These are phyloP conservation scores for Penicillium parvum DNA, from an alignment of 495 filamentous ascomycete genomes.

Conservation along the genomic window DNA sequence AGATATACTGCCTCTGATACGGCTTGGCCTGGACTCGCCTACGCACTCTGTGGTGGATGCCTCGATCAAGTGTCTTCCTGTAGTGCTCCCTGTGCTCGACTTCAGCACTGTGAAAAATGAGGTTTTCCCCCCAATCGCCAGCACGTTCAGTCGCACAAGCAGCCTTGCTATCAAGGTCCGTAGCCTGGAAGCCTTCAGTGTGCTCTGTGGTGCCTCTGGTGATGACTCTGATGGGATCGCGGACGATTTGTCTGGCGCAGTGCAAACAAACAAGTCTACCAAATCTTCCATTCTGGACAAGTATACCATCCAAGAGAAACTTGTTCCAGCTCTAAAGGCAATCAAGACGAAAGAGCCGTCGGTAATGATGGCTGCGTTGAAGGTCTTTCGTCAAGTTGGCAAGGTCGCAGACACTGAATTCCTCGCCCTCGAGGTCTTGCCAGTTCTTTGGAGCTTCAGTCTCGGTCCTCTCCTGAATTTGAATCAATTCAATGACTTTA, in stretches of 20 bases:
- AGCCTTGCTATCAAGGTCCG: conserved; percentile 91
- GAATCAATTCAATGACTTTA: conserved; percentile 81
- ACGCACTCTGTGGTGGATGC: conserved; percentile 87
- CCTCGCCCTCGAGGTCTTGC: conserved; percentile 84
- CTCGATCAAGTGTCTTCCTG: conserved; percentile 66
- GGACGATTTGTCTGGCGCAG: conserved; percentile 69
- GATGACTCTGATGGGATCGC: conserved; percentile 36
- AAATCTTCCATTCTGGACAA: conserved; percentile 84
- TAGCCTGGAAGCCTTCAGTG: conserved; percentile 81
- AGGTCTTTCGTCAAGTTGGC: conserved; percentile 78
- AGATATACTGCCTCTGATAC: conserved; percentile 84
- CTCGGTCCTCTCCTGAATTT: conserved; percentile 85
- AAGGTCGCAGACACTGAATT: conserved; percentile 84
- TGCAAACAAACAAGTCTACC: conserved; percentile 45
- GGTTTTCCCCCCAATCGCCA: conserved; percentile 83
- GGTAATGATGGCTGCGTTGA: conserved; percentile 91
- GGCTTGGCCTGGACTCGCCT: conserved; percentile 76
- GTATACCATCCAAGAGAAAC: conserved; percentile 94
- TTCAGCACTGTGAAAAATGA: conserved; percentile 96
- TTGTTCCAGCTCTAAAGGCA: conserved; percentile 80
- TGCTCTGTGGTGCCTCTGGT: conserved; percentile 72
- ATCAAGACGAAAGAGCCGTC: conserved; percentile 98
- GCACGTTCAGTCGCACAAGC: conserved; percentile 85
- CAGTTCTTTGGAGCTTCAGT: conserved; percentile 86
- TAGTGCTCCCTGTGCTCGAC: conserved; percentile 76